Evolutionary conservation across 1,139 yeast species (phyloP).

Genomic region (Geotrichum citri-aurantii): DNA sequence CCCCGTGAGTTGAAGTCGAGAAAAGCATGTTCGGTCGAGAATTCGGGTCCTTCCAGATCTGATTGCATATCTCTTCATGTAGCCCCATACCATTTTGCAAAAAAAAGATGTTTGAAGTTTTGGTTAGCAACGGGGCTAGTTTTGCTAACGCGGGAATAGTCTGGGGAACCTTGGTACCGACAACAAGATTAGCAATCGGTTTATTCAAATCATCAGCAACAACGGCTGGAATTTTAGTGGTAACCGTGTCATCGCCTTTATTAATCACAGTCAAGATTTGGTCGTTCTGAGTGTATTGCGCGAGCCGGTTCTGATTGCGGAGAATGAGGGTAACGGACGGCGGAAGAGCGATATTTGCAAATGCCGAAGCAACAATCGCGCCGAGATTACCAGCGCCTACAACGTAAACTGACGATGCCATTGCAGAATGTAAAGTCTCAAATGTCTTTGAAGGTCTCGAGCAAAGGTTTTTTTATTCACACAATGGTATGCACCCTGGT

Average conservation of each 20-base stretch:
- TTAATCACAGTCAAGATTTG: slow-evolving; percentile 23
- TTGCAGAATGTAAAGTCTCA: not conserved
- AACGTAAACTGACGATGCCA: slow-evolving; percentile 20
- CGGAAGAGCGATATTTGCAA: slow-evolving; percentile 28
- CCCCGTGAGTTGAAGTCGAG: slow-evolving; percentile 86
- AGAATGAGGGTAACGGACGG: slow-evolving; percentile 43
- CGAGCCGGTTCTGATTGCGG: slow-evolving; percentile 38
- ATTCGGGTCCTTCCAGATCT: slow-evolving; percentile 48
- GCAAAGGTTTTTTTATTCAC: too few relatives aligned
- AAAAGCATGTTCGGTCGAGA: slow-evolving; percentile 57
- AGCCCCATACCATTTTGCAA: slow-evolving; percentile 77
- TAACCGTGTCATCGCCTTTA: not conserved
- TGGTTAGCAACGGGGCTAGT: slow-evolving; percentile 40
- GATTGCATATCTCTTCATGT: slow-evolving; percentile 47
- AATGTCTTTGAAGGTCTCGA: too few relatives aligned
- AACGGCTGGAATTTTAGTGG: slow-evolving; percentile 8
- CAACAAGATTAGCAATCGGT: slow-evolving; percentile 47
- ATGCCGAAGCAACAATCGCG: slow-evolving; percentile 34
- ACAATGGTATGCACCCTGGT: too few relatives aligned
- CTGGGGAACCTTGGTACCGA: slow-evolving; percentile 61
- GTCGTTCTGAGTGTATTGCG: slow-evolving; percentile 40
- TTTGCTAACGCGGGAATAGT: slow-evolving; percentile 45
- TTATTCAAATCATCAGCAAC: not conserved
- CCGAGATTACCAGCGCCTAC: slow-evolving; percentile 40
- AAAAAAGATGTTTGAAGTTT: slow-evolving; percentile 52